These are phyloP conservation scores for Solanum sejunctum DNA, from an alignment of 257 asterid genomes.

Conservation along the genomic window DNA sequence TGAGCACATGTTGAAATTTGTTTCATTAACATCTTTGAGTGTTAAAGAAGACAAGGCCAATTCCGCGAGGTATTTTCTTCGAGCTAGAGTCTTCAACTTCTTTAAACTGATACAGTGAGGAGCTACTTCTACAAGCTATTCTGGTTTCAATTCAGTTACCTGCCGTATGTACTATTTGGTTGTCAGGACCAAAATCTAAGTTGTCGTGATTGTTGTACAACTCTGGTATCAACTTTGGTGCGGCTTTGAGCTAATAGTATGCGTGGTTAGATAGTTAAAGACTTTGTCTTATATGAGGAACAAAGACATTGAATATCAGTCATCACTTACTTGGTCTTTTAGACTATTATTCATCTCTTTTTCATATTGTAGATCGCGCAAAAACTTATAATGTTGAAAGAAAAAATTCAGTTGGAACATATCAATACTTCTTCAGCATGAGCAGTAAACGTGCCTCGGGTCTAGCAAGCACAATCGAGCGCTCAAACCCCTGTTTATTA, in stretches of 20 bases:
- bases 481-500: slow-evolving; percentile 2
- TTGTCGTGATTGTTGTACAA: slow-evolving; percentile 22
- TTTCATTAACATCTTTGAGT: neutral
- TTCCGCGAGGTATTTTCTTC: too few relatives aligned
- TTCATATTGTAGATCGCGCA: slow-evolving; percentile 14
- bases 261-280: neutral
- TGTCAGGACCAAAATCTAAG: neutral
- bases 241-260: slow-evolving; percentile 20
- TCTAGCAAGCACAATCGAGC: neutral
- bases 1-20: neutral
- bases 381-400: neutral
- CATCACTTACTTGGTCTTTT: slow-evolving; percentile 19
- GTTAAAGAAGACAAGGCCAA: neutral
- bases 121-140: too few relatives aligned
- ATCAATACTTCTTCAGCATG: slow-evolving; percentile 4
- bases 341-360: slow-evolving; percentile 16
- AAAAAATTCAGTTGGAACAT: neutral
- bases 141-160: too few relatives aligned
- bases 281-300: neutral
- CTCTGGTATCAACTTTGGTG: slow-evolving; percentile 2
- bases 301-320: neutral
- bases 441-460: neutral
- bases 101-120: too few relatives aligned
- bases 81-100: too few relatives aligned
- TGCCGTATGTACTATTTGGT: too few relatives aligned